Conservation (phyloP, 2,329 filamentous ascomycete genomes). For the Aspergillus piperis region DNA sequence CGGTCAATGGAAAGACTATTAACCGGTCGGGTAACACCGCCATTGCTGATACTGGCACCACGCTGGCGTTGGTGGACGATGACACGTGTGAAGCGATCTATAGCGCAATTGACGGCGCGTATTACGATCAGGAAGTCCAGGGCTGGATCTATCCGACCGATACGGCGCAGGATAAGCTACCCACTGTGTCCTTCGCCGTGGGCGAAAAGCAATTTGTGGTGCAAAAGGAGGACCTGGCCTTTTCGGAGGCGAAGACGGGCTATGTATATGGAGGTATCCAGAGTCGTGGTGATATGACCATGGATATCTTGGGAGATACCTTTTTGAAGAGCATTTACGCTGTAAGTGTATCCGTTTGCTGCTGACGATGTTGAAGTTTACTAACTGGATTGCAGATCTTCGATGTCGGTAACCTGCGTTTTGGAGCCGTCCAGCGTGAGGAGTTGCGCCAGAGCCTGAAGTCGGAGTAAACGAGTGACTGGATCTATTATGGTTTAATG, state of each 20-base stretch:
- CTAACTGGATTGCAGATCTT: conserved; percentile 53
- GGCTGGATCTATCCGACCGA: conserved; percentile 65
- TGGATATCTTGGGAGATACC: conserved; percentile 66
- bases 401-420: conserved; percentile 61
- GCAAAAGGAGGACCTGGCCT: conserved; percentile 64
- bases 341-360: conserved; percentile 41
- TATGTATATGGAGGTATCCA: conserved; percentile 67
- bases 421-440: conserved; percentile 57
- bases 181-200: conserved; percentile 63
- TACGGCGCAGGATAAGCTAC: conserved; percentile 56
- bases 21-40: conserved; percentile 60
- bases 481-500: not conserved
- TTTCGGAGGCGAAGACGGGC: conserved; percentile 56
- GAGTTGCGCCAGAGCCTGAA: conserved; percentile 7
- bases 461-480: not conserved
- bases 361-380: not conserved
- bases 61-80: conserved; percentile 66
- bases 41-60: conserved; percentile 72
- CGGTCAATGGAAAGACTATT: conserved; percentile 59
- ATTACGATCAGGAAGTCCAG: conserved; percentile 58
- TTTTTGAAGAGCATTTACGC: conserved; percentile 68
- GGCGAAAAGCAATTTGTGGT: conserved; percentile 62
- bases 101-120: conserved; percentile 61
- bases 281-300: conserved; percentile 58
- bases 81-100: conserved; percentile 64